Conservation (phyloP, 805 yeast species). For the Pichia phayaonensis region DNA sequence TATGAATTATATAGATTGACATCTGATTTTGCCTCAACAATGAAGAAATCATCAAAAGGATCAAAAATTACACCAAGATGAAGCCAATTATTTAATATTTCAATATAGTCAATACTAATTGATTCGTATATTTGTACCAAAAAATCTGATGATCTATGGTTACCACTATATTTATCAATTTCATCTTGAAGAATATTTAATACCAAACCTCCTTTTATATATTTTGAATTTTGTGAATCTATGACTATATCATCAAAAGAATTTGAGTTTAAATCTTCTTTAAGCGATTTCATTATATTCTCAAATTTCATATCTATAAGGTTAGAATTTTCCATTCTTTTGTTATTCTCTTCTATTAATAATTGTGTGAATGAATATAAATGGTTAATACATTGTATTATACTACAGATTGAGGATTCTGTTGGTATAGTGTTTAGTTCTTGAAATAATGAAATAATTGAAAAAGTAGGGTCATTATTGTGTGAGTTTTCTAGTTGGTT, state of each 20-base stretch:
- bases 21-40: conserved; percentile 32
- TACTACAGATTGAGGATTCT: conserved; percentile 12
- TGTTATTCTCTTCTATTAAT: conserved; percentile 42
- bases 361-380: conserved; percentile 45
- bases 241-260: conserved; percentile 41
- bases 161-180: conserved; percentile 57
- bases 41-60: conserved; percentile 74
- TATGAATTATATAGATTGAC: conserved; percentile 34
- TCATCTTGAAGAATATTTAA: conserved; percentile 54
- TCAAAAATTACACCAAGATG: conserved; percentile 67
- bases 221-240: conserved; percentile 43
- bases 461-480: conserved; percentile 40
- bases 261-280: conserved; percentile 26
- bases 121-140: conserved; percentile 44
- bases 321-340: conserved; percentile 29
- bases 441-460: conserved; percentile 54
- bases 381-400: conserved; percentile 38
- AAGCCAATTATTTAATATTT: conserved; percentile 75
- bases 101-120: conserved; percentile 56
- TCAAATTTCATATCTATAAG: conserved; percentile 23
- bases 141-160: conserved; percentile 45
- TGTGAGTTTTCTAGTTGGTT: conserved; percentile 48
- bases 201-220: conserved; percentile 74
- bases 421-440: conserved; percentile 26
- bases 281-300: conserved; percentile 29